Evolutionary conservation across 2,329 filamentous ascomycete species (phyloP).

Genomic region (Lithohypha guttulata): DNA sequence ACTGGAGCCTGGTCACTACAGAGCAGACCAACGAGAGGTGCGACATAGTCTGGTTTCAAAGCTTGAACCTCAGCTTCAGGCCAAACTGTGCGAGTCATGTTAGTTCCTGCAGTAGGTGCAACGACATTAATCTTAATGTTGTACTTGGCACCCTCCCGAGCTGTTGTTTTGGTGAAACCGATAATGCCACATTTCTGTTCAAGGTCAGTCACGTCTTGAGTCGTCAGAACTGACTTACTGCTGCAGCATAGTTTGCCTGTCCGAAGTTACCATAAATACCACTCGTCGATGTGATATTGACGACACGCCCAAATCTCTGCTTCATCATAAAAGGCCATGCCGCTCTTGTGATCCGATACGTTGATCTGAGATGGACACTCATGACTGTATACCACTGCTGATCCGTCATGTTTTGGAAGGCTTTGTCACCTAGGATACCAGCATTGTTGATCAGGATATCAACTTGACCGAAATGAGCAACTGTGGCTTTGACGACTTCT

Average conservation of each 20-base stretch:
- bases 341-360: slow-evolving; percentile 92
- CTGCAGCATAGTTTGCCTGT: slow-evolving; percentile 90
- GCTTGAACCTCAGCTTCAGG: slow-evolving; percentile 97
- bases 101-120: slow-evolving; percentile 89
- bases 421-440: slow-evolving; percentile 93
- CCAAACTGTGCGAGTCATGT: slow-evolving; percentile 87
- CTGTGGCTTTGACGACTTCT: slow-evolving; percentile 75
- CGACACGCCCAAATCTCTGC: slow-evolving; percentile 92
- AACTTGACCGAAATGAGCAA: slow-evolving; percentile 83
- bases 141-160: slow-evolving; percentile 87
- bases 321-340: slow-evolving; percentile 96
- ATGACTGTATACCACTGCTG: slow-evolving; percentile 83
- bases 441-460: slow-evolving; percentile 97
- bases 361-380: slow-evolving; percentile 82
- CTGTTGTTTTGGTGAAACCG: slow-evolving; percentile 83
- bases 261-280: slow-evolving; percentile 99
- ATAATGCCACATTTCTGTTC: slow-evolving; percentile 78
- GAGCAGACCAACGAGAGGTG: slow-evolving; percentile 77
- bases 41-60: slow-evolving; percentile 91
- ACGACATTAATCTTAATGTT: slow-evolving; percentile 98
- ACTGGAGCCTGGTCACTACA: slow-evolving; percentile 78
- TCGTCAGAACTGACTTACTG: slow-evolving; percentile 43
- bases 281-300: slow-evolving; percentile 93
- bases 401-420: slow-evolving; percentile 95
- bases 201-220: slow-evolving; percentile 9